Percentiles rank a stretch among this genome's conserved stretches.
phyloP scores from a whole-genome alignment of 371 early-diverging fungal genomes.

The Vairimorpha necatrix region DNA sequence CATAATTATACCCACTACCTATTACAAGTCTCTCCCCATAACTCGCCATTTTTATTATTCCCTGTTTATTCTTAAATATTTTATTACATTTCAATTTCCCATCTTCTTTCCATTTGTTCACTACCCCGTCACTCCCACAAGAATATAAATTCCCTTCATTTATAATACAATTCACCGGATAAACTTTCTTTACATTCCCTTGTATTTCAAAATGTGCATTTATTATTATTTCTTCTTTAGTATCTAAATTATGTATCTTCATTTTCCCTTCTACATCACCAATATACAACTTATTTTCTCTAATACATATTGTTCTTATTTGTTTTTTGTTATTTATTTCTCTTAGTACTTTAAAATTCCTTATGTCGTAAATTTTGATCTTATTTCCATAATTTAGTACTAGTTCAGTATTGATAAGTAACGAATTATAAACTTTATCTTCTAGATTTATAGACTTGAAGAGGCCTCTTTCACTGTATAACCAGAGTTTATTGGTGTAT shows the following conservation, averaged over 20 bases:
- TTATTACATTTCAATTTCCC: not conserved
- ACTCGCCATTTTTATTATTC: not conserved
- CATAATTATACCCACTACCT: conserved; percentile 12
- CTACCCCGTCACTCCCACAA: conserved; percentile 26
- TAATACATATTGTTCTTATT: conserved; percentile 8
- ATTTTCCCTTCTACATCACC: conserved; percentile 18
- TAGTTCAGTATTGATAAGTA: not conserved
- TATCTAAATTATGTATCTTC: conserved; percentile 8
- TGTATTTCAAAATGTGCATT: conserved; percentile 22
- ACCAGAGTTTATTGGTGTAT: not conserved
- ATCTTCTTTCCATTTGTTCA: conserved; percentile 22
- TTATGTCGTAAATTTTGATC: conserved; percentile 1
- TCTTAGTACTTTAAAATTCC: not conserved
- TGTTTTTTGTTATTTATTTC: not conserved
- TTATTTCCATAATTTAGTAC: not conserved
- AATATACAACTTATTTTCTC: not conserved
- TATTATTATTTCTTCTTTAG: conserved; percentile 1
- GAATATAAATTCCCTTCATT: conserved; percentile 4
- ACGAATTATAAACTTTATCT: not conserved
- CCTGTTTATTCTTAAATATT: not conserved
- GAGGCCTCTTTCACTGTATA: not conserved
- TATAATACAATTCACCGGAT: conserved; percentile 29
- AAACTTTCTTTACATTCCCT: conserved; percentile 19
- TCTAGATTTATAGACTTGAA: not conserved
- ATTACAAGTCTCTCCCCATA: not conserved